Base-by-base conservation (phyloP, 2,329 filamentous ascomycete genomes). In the Penicillium sp. region DNA sequence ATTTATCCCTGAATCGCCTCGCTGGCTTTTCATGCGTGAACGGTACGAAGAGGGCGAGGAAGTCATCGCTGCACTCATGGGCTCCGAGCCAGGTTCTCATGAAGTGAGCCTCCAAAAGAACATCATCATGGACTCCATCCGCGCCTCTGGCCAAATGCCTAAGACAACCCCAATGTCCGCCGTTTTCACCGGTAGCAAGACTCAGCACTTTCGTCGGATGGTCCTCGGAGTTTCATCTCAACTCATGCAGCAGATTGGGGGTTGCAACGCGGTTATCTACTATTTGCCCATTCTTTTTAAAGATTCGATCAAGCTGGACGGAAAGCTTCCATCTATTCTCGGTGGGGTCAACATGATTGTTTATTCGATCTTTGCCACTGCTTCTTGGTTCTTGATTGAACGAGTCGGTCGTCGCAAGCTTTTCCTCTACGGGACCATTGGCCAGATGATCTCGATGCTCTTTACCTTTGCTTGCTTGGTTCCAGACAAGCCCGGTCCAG, bases 101-200 rank as follows among this genome's bases (percentile, higher is more conserved):
- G 80, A 86, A 64, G 85, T 84, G 2, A 76, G 79, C 41, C 65
- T 79, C 8, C 83, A 89, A 70, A 80, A 81, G 62, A 81, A 86
- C 49, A 84, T 88, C 0, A 85, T 89, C n/a, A 73, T 84, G n/a
- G 87, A 91, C 63, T 85, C 82, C 1, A 84, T 89, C 58, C 77
- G 79, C 36, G 82, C 82, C 86, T 86, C 3, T 83, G 85, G 83
- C 84, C 75, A 40, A 74, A 78, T 23, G 78, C 79, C 69, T 78
- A 68, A 32, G 61, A 58, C 26, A 29, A 84, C 82, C 56, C 73
- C n/a, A 60, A 71, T 39, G 64, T 74, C 3, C 61, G 23, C 23
- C 23, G 23, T 23, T 23, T 23, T 74, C 36, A 72, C 70, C 16
- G 65, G 67, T 40, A 73, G 73, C 44, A 72, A 70, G 53, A 71